Evolutionary conservation across 805 yeast genomes (phyloP).

Genomic region (Scheffersomyces amazonensis): DNA sequence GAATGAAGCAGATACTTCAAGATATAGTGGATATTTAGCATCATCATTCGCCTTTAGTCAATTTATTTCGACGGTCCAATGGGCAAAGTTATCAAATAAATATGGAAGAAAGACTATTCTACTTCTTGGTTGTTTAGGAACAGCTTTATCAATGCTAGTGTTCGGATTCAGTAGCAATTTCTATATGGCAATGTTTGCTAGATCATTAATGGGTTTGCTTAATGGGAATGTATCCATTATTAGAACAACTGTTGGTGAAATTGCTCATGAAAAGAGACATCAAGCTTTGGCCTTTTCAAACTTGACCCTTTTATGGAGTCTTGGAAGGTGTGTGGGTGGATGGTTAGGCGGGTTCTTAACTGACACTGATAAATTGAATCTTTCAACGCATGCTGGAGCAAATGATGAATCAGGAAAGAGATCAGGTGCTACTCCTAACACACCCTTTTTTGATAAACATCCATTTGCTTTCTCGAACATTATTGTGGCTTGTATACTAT

Average conservation of each 20-base stretch:
- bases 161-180: constrained; percentile 55
- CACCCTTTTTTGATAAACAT: constrained; percentile 8
- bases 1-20: constrained; percentile 48
- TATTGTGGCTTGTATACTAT: constrained; percentile 15
- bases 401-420: not conserved
- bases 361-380: constrained; percentile 1
- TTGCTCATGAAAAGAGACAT: constrained; percentile 51
- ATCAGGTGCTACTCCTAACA: not conserved
- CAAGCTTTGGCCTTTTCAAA: constrained; percentile 61
- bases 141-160: constrained; percentile 41
- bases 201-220: constrained; percentile 51
- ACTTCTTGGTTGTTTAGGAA: constrained; percentile 50
- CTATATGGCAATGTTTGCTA: constrained; percentile 49
- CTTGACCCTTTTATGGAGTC: constrained; percentile 57
- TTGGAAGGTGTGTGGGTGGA: constrained; percentile 61
- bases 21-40: constrained; percentile 58
- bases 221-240: constrained; percentile 64
- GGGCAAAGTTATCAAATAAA: constrained; percentile 55
- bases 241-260: constrained; percentile 58
- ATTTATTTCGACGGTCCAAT: constrained; percentile 51
- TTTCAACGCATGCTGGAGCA: not conserved
- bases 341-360: constrained; percentile 35
- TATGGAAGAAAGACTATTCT: constrained; percentile 56
- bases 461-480: constrained; percentile 23
- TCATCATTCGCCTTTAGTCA: constrained; percentile 61